phyloP scores from a whole-genome alignment of 73 alveolate genomes.

The Paraurostyla sp. region DNA sequence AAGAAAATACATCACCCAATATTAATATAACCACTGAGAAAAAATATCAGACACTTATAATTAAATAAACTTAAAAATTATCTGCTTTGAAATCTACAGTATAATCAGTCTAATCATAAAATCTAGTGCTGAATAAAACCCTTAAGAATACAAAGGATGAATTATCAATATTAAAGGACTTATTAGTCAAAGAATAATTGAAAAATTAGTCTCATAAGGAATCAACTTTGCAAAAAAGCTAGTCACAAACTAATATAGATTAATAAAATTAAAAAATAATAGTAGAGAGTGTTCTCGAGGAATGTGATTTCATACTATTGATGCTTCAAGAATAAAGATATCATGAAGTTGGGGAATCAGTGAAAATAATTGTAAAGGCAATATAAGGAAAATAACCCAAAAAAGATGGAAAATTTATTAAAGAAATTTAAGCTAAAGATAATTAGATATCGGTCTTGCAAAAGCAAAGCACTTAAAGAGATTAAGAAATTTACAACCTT shows the following conservation, averaged over 20 bases:
- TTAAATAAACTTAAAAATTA: background rate
- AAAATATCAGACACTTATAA: background rate
- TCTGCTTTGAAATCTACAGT: background rate
- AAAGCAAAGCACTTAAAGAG: too few relatives aligned
- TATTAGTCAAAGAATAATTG: background rate
- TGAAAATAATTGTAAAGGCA: too few relatives aligned
- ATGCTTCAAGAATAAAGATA: background rate
- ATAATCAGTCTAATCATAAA: background rate
- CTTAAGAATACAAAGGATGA: background rate
- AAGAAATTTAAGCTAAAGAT: too few relatives aligned
- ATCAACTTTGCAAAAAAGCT: background rate
- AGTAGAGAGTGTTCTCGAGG: background rate
- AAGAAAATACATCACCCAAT: too few relatives aligned
- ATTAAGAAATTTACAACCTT: too few relatives aligned
- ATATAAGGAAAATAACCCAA: too few relatives aligned
- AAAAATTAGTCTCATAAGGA: background rate
- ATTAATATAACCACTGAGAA: too few relatives aligned
- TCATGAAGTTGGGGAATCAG: background rate
- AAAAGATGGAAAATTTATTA: too few relatives aligned
- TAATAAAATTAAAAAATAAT: background rate
- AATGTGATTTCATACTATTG: background rate
- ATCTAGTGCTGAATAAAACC: background rate
- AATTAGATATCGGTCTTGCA: too few relatives aligned
- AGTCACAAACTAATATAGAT: background rate
- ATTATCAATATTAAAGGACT: background rate